Evolutionary conservation across 2,329 filamentous ascomycete genomes (phyloP).

Genomic region (Nothopassalora personata): DNA sequence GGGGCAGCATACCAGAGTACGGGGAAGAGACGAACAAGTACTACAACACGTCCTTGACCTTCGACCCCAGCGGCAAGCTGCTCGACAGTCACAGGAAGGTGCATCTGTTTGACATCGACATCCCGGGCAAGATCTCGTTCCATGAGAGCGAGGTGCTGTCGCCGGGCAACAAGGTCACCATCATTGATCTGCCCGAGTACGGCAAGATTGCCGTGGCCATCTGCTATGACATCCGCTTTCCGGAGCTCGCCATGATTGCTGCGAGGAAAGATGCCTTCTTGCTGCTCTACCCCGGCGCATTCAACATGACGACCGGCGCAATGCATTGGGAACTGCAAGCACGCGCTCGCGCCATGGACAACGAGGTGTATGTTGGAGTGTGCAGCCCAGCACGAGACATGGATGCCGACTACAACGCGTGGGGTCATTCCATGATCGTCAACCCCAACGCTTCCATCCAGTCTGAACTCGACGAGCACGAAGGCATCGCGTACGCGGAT

Average conservation of each 20-base stretch:
- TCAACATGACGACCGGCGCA: conserved; percentile 88
- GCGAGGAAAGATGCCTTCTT: conserved; percentile 81
- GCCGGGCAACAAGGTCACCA: conserved; percentile 76
- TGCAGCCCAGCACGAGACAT: conserved; percentile 85
- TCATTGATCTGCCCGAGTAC: conserved; percentile 83
- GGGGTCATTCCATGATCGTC: conserved; percentile 82
- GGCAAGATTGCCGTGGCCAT: conserved; percentile 84
- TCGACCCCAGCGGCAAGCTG: conserved; percentile 69
- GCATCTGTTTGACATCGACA: conserved; percentile 96
- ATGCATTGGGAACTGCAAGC: conserved; percentile 86
- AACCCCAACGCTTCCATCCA: conserved; percentile 85
- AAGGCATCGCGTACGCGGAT: conserved; percentile 70
- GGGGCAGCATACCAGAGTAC: conserved; percentile 87
- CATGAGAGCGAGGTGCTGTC: conserved; percentile 83
- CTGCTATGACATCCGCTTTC: conserved; percentile 97
- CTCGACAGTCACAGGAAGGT: conserved; percentile 89
- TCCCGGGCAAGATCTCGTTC: conserved; percentile 90
- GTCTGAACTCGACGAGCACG: conserved; percentile 69
- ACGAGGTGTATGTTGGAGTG: conserved; percentile 87
- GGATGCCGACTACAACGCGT: conserved; percentile 75
- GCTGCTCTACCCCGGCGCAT: conserved; percentile 90
- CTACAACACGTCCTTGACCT: conserved; percentile 88
- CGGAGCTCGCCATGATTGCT: conserved; percentile 84
- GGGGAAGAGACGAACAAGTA: conserved; percentile 61
- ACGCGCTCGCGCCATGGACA: conserved; percentile 80